A percentile compares a stretch with the other conserved stretches of the same genome.
phyloP scores from a whole-genome alignment of 2,329 filamentous ascomycete genomes.

The Ophiosphaerella korrae region DNA sequence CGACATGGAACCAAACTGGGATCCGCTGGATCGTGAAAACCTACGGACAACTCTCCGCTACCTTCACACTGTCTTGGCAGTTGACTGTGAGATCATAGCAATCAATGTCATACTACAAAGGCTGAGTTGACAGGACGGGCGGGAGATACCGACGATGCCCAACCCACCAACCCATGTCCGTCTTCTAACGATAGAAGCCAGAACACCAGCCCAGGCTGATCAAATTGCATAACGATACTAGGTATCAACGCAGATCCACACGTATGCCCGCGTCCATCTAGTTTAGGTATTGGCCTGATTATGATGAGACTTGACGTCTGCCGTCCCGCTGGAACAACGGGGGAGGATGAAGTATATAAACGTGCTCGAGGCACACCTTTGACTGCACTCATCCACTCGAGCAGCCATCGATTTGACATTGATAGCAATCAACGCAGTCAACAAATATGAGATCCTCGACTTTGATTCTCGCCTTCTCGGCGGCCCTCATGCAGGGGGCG shows the following conservation, averaged over 20 bases:
- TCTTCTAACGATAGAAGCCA: no score
- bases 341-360: not conserved
- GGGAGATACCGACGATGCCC: no score
- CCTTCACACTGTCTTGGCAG: not conserved
- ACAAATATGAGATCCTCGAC: not conserved
- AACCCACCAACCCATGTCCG: no score
- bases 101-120: no score
- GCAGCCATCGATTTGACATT: not conserved
- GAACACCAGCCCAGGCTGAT: no score
- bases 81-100: not conserved
- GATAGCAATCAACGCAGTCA: not conserved
- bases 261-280: no score
- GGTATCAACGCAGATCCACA: no score
- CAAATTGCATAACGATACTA: no score
- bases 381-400: not conserved
- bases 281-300: no score
- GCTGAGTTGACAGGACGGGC: no score
- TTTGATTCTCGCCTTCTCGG: conserved; percentile 1
- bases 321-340: not conserved
- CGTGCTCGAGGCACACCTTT: not conserved
- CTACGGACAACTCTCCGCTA: not conserved
- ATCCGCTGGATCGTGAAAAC: not conserved
- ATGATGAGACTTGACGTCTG: not conserved
- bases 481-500: not conserved
- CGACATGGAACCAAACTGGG: not conserved